Base-by-base conservation (phyloP, 1,284 basidiomycete genomes). In the Polyporus tsugae region DNA sequence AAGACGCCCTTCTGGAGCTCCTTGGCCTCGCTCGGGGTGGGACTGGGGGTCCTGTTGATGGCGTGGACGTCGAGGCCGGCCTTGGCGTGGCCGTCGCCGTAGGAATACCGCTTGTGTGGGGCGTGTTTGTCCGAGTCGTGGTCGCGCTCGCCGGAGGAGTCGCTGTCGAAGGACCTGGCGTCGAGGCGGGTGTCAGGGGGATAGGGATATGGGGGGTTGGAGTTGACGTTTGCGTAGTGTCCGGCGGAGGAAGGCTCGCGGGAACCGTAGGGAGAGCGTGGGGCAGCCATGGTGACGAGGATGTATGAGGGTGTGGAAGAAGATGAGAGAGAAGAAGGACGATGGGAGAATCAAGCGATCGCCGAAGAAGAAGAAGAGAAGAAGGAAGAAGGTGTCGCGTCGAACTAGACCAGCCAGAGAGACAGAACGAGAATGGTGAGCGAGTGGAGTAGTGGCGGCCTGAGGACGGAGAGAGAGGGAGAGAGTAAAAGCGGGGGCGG, bases 1-100 rank as follows among this genome's bases (percentile, higher is more conserved):
- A 87, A 75, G 62, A 86, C 63, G 15, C 82, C 78, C 66, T 79
- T 79, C 33, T 73, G 68, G 64, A 83, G 78, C 73, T 78, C 78
- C 59, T 74, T 78, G 1, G 70, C 72, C 73, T 83, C 82, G 62
- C 79, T 80, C 4, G 82, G 82, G 1, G 82, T 83, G 10, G 82
- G 82, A 64, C 82, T 82, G 6, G 82, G 82, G 1, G 82, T 83
- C 25, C 82, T 74, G n/a, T 71, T 70, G n/a, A 78, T 69, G 22
- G 72, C 66, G 44, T 76, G 73, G 66, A 76, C 67, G 52, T 76
- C 69, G 15, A 77, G 70, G 17, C 42, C 61, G 38, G 68, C 70
- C n/a, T 55, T 39, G 19, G 38, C 38, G n/a, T 42, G 25, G 25
- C 36, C 63, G 66, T 64, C 46, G 42, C 60, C 59, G 22, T 55